Conservation (phyloP, 805 yeast genomes). For the Barnettozyma siamensis region DNA sequence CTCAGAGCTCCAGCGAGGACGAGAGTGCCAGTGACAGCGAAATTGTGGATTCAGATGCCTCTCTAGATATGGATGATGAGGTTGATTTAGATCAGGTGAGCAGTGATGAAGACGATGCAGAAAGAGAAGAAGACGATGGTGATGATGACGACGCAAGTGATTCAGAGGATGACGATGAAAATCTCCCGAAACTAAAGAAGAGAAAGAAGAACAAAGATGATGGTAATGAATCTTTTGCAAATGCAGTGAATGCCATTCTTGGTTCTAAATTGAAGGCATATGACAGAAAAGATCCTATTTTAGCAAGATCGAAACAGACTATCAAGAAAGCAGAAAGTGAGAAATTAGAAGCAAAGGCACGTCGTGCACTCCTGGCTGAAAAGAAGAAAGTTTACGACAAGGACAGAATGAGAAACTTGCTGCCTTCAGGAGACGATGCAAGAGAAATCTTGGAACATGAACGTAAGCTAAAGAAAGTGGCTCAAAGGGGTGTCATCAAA, state of each 20-base stretch:
- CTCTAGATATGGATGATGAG: slow-evolving; percentile 11
- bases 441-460: slow-evolving; percentile 62
- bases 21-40: slow-evolving; percentile 12
- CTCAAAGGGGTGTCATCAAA: slow-evolving; percentile 83
- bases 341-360: slow-evolving; percentile 80
- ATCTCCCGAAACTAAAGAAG: slow-evolving; percentile 42
- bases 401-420: slow-evolving; percentile 59
- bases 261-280: slow-evolving; percentile 85
- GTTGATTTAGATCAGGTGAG: slow-evolving; percentile 7
- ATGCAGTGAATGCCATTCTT: slow-evolving; percentile 77
- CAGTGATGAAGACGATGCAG: slow-evolving; percentile 13
- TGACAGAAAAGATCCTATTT: slow-evolving; percentile 82
- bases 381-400: slow-evolving; percentile 62
- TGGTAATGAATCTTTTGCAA: slow-evolving; percentile 73
- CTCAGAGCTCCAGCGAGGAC: slow-evolving; percentile 13
- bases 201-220: slow-evolving; percentile 57
- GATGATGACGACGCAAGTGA: slow-evolving; percentile 22
- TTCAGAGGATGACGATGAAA: slow-evolving; percentile 31
- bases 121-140: slow-evolving; percentile 9
- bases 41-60: slow-evolving; percentile 10
- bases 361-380: slow-evolving; percentile 61
- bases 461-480: slow-evolving; percentile 65
- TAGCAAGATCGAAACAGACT: slow-evolving; percentile 74
- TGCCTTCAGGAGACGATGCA: slow-evolving; percentile 58
- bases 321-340: slow-evolving; percentile 71